Base-by-base conservation (phyloP, 805 yeast genomes). In the Ogataea zsoltii region DNA sequence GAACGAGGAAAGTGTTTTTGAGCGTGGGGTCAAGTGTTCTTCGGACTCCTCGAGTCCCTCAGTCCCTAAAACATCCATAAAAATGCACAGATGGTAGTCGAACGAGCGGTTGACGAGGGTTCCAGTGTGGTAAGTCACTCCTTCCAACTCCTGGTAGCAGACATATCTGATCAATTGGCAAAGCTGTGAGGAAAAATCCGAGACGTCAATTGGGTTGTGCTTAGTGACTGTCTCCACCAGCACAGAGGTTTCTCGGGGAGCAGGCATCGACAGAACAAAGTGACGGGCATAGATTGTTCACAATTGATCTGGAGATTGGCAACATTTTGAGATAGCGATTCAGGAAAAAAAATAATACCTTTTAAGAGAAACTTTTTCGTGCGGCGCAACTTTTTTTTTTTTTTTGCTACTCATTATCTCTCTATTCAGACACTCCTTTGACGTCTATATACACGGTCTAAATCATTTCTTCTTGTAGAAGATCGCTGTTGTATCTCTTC, bases 401-500 rank as follows among this genome's bases (percentile, higher is more conserved):
- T 17, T 13, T 17, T 32, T 18, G n/a, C n/a, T n/a, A n/a, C n/a
- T n/a, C n/a, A n/a, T n/a, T n/a, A n/a, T n/a, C n/a, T n/a, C n/a
- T n/a, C n/a, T n/a, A n/a, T n/a, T n/a, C n/a, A n/a, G n/a, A 16
- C 34, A 17, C 36, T 15, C 11, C 16, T 28, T n/a, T 28, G 6
- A 11, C 26, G 3, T 12, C 23, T 15, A 16, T 17, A 15, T 17
- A 17, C 35, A 18, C 16, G 28, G 14, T 12, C 3, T 30, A n/a
- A n/a, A 7, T 26, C 23, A 40, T 7, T 31, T 13, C 38, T 34
- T 51, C 47, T 66, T 71, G 68, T 85, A 87, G 65, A 66, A 86
- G 25, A 87, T 71, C 33, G 85, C 91, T 28, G 86, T 76, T 31
- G 79, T 68, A 39, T 72, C 72, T 10, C 69, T 77, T 7, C 91